Evolutionary conservation across 768 basidiomycete species (phyloP).

Genomic region (Goffeauzyma gilvescens): DNA sequence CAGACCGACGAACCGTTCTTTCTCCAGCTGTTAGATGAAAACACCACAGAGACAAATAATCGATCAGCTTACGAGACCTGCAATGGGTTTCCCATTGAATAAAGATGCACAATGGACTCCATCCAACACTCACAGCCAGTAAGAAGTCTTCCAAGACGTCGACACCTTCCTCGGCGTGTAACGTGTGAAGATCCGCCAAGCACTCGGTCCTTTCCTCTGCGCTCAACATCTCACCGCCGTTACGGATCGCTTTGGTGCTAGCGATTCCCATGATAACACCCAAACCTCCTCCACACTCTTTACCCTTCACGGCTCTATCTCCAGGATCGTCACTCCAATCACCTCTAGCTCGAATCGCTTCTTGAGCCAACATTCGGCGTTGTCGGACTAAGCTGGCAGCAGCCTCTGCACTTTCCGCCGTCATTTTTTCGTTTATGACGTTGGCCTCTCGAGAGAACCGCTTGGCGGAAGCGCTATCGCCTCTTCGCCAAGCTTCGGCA

Average conservation of each 20-base stretch:
- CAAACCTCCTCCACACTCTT: slow-evolving; percentile 55
- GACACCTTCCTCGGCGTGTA: slow-evolving; percentile 82
- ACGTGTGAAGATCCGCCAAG: slow-evolving; percentile 73
- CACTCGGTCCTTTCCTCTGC: slow-evolving; percentile 79
- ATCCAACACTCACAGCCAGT: slow-evolving; percentile 53
- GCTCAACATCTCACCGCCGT: slow-evolving; percentile 40
- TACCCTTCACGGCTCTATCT: slow-evolving; percentile 57
- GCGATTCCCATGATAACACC: slow-evolving; percentile 81
- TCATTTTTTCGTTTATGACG: slow-evolving; percentile 80
- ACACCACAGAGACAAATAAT: not conserved
- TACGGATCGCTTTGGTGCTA: slow-evolving; percentile 33
- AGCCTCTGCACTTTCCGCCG: slow-evolving; percentile 61
- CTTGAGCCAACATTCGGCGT: slow-evolving; percentile 53
- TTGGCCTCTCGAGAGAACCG: slow-evolving; percentile 84
- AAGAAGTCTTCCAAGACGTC: slow-evolving; percentile 80
- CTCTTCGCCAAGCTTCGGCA: slow-evolving; percentile 85
- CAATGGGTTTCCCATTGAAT: not conserved
- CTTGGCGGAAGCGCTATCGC: slow-evolving; percentile 89
- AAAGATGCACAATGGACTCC: no score
- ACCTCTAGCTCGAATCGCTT: slow-evolving; percentile 48
- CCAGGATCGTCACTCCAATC: slow-evolving; percentile 50
- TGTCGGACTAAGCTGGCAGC: slow-evolving; percentile 71
- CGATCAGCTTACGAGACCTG: no score
- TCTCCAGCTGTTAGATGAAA: slow-evolving; percentile 2
- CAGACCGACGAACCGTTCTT: slow-evolving; percentile 51